These are phyloP conservation scores for Verticillium longisporum DNA, from an alignment of 2,329 filamentous ascomycete species.

Conservation along the genomic window DNA sequence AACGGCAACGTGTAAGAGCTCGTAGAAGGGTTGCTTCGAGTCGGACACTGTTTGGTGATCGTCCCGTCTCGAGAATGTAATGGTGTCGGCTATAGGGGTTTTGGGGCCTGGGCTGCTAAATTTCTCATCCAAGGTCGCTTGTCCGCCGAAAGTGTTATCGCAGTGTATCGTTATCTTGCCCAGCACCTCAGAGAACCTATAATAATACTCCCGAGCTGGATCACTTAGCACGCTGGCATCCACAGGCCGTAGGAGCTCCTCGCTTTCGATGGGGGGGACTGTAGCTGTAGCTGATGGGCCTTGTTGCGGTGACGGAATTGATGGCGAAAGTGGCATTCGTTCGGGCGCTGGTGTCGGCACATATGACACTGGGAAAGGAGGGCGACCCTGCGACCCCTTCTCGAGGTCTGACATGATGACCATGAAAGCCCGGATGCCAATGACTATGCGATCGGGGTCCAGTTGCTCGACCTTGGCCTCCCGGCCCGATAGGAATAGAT, in stretches of 20 bases:
- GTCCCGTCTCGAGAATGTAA: slow-evolving; percentile 81
- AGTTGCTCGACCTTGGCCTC: slow-evolving; percentile 85
- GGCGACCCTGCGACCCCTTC: slow-evolving; percentile 67
- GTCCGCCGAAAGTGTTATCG: slow-evolving; percentile 93
- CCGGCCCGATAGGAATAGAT: slow-evolving; percentile 69
- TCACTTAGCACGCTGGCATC: slow-evolving; percentile 61
- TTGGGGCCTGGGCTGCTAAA: slow-evolving; percentile 83
- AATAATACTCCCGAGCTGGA: slow-evolving; percentile 75
- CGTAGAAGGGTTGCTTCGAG: slow-evolving; percentile 91
- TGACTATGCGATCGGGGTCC: slow-evolving; percentile 94
- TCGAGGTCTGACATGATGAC: slow-evolving; percentile 91
- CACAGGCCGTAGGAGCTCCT: slow-evolving; percentile 61
- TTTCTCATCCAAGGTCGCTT: slow-evolving; percentile 92
- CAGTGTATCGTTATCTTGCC: slow-evolving; percentile 95
- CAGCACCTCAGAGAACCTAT: slow-evolving; percentile 87
- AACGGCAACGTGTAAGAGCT: slow-evolving; percentile 89
- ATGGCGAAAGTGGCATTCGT: slow-evolving; percentile 42
- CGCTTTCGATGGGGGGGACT: slow-evolving; percentile 37
- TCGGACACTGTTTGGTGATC: slow-evolving; percentile 67
- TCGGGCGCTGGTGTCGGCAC: slow-evolving; percentile 29
- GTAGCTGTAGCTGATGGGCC: slow-evolving; percentile 17
- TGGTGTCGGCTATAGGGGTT: slow-evolving; percentile 90
- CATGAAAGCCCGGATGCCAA: slow-evolving; percentile 90
- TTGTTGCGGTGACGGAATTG: slow-evolving; percentile 31
- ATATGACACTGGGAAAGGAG: slow-evolving; percentile 76